phyloP scores from a whole-genome alignment of 2,329 filamentous ascomycete genomes.

The Neocatenulostroma microsporum region DNA sequence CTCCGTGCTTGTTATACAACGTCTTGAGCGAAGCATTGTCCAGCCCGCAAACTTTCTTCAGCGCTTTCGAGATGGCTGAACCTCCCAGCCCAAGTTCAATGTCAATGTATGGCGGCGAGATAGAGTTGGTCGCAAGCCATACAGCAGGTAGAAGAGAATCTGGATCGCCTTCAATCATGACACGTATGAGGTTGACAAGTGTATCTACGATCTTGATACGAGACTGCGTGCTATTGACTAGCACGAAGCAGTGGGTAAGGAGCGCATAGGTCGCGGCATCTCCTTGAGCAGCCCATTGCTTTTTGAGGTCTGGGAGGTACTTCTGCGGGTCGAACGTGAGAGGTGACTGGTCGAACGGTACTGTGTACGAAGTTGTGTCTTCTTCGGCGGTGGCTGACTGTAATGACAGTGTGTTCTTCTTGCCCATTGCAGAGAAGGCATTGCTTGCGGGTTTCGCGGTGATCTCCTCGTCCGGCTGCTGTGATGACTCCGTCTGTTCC shows the following conservation, averaged over 20 bases:
- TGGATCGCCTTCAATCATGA: slow-evolving; percentile 79
- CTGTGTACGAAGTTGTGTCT: slow-evolving; percentile 63
- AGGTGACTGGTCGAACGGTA: slow-evolving; percentile 80
- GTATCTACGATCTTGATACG: slow-evolving; percentile 99
- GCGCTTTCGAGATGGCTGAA: slow-evolving; percentile 84
- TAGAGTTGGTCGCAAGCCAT: slow-evolving; percentile 92
- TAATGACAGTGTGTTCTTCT: slow-evolving; percentile 60
- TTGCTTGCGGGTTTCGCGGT: slow-evolving; percentile 4
- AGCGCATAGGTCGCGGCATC: slow-evolving; percentile 80
- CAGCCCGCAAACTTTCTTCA: slow-evolving; percentile 83
- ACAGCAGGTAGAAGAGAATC: slow-evolving; percentile 75
- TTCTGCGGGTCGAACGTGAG: slow-evolving; percentile 68
- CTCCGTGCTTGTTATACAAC: slow-evolving; percentile 83
- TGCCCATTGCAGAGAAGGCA: slow-evolving; percentile 10
- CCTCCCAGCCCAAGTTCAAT: slow-evolving; percentile 83
- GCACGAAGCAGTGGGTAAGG: slow-evolving; percentile 81
- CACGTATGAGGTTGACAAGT: slow-evolving; percentile 77
- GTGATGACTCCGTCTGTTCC: not conserved
- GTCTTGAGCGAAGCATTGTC: slow-evolving; percentile 71
- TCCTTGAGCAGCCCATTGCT: slow-evolving; percentile 65
- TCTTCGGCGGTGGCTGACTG: slow-evolving; percentile 70
- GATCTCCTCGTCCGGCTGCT: slow-evolving; percentile 5
- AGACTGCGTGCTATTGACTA: slow-evolving; percentile 79
- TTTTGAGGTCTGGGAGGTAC: slow-evolving; percentile 60
- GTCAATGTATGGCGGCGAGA: slow-evolving; percentile 87